Percentiles rank a stretch among this genome's conserved stretches.
phyloP scores from a whole-genome alignment of 805 yeast species.

The Myxozyma udenii region DNA sequence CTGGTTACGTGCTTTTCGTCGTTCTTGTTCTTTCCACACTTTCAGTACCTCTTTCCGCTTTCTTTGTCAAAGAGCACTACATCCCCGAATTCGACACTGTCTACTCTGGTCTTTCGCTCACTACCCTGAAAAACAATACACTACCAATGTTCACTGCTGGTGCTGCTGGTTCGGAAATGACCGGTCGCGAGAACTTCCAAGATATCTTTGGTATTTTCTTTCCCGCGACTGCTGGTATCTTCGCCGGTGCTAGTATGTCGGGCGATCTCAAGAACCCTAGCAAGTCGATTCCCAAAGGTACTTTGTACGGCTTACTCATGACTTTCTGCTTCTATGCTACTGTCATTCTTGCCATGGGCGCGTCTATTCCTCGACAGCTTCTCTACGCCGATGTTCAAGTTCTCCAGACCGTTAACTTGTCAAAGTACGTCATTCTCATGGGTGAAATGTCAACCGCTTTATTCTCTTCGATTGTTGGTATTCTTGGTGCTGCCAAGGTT shows the following conservation, averaged over 20 bases:
- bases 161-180: constrained; percentile 77
- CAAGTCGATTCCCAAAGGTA: constrained; percentile 88
- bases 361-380: constrained; percentile 74
- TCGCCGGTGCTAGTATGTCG: constrained; percentile 99
- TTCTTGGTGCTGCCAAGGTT: constrained; percentile 91
- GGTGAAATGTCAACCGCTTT: constrained; percentile 93
- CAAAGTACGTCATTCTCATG: constrained; percentile 62
- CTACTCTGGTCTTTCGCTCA: constrained; percentile 61
- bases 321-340: constrained; percentile 73
- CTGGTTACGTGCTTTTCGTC: constrained; percentile 72
- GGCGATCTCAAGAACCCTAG: constrained; percentile 88
- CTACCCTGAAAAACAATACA: constrained; percentile 61
- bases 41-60: constrained; percentile 75
- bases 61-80: constrained; percentile 62
- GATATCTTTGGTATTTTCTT: constrained; percentile 92
- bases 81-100: constrained; percentile 47
- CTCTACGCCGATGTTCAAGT: constrained; percentile 78
- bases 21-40: constrained; percentile 66
- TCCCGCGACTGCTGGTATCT: constrained; percentile 97
- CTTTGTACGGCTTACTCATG: constrained; percentile 72
- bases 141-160: constrained; percentile 79
- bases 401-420: constrained; percentile 73
- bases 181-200: constrained; percentile 67
- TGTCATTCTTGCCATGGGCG: constrained; percentile 80
- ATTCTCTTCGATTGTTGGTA: constrained; percentile 91